phyloP scores from a whole-genome alignment of 2,329 filamentous ascomycete genomes.

The Exutisphaerella laricina region DNA sequence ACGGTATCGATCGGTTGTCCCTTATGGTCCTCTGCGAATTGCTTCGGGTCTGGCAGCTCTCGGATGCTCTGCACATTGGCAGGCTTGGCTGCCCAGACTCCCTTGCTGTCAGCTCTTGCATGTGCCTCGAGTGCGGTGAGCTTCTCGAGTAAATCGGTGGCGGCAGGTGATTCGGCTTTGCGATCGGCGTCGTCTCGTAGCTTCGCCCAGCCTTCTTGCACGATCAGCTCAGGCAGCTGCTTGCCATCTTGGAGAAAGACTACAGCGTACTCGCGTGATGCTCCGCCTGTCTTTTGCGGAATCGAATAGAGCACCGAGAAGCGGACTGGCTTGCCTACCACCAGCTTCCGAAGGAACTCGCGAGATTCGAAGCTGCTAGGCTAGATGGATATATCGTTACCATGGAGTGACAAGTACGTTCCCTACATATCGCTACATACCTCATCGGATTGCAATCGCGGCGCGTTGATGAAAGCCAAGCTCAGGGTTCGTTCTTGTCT shows the following conservation, averaged over 20 bases:
- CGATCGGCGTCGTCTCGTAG: constrained; percentile 89
- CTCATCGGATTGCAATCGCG: constrained; percentile 50
- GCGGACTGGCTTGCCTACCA: constrained; percentile 80
- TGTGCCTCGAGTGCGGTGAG: constrained; percentile 71
- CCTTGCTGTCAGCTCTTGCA: constrained; percentile 73
- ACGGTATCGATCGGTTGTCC: constrained; percentile 73
- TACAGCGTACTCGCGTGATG: constrained; percentile 79
- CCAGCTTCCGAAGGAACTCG: constrained; percentile 78
- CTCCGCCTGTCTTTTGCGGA: constrained; percentile 54
- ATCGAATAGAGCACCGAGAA: constrained; percentile 85
- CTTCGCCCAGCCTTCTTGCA: constrained; percentile 88
- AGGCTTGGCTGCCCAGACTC: constrained; percentile 67
- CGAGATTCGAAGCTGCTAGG: constrained; percentile 89
- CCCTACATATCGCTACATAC: neutral
- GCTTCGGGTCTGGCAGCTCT: constrained; percentile 69
- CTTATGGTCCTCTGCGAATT: constrained; percentile 76
- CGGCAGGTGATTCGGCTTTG: constrained; percentile 79
- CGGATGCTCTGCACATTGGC: constrained; percentile 69
- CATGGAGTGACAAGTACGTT: no score
- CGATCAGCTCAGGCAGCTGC: constrained; percentile 71
- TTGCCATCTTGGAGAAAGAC: constrained; percentile 71
- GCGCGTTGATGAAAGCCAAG: constrained; percentile 86
- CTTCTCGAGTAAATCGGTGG: constrained; percentile 64
- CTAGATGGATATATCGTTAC: constrained; percentile 19
- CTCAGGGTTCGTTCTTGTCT: constrained; percentile 75